A percentile compares a stretch with the other conserved stretches of the same genome.
Conservation (phyloP, 2,329 filamentous ascomycete genomes). For the Aspergillus novoparasiticus region DNA sequence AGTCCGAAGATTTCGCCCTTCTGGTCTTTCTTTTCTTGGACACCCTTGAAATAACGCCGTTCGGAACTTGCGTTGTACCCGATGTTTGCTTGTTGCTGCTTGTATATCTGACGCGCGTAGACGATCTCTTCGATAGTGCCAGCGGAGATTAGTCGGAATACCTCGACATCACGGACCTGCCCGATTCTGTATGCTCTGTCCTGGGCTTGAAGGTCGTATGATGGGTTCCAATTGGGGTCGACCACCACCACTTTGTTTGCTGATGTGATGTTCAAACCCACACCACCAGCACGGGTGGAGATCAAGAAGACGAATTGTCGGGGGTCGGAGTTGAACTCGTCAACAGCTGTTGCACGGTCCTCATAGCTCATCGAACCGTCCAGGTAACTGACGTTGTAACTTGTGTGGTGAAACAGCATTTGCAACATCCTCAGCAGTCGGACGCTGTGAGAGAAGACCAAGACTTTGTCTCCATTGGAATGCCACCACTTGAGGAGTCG, state of each 20-base stretch:
- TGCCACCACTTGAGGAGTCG: constrained; percentile 90
- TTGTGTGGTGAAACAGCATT: constrained; percentile 81
- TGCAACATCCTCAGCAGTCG: constrained; percentile 80
- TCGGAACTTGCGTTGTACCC: constrained; percentile 92
- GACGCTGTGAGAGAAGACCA: constrained; percentile 93
- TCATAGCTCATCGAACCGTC: constrained; percentile 83
- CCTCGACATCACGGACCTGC: constrained; percentile 88
- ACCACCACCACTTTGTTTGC: constrained; percentile 98
- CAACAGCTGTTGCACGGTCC: constrained; percentile 78
- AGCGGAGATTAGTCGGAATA: constrained; percentile 85
- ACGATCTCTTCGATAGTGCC: constrained; percentile 97
- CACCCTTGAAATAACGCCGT: constrained; percentile 90
- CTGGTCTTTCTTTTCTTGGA: constrained; percentile 78
- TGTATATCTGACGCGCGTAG: constrained; percentile 96
- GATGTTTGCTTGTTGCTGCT: constrained; percentile 98
- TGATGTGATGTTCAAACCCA: constrained; percentile 93
- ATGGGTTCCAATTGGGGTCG: constrained; percentile 96
- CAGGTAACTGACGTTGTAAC: constrained; percentile 88
- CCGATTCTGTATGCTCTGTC: constrained; percentile 96
- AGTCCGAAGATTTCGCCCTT: constrained; percentile 95
- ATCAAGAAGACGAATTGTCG: constrained; percentile 93
- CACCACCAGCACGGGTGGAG: constrained; percentile 87
- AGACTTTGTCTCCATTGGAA: constrained; percentile 84
- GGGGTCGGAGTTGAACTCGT: constrained; percentile 88
- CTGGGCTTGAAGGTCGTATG: constrained; percentile 92